phyloP scores from a whole-genome alignment of 805 yeast species.

The Kluyveromyces aestuarii region DNA sequence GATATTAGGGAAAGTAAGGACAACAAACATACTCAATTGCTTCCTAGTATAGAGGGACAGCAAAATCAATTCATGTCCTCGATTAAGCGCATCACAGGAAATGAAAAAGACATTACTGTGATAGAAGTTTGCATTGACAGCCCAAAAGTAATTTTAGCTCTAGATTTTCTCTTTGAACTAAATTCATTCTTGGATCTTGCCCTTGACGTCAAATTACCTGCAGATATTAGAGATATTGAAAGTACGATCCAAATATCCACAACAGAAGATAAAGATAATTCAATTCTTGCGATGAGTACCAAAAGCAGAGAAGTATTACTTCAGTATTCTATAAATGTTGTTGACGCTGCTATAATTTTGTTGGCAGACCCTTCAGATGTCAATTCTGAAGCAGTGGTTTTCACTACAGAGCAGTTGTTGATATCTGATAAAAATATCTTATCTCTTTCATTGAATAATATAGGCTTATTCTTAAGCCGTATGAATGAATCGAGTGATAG shows the following conservation, averaged over 20 bases:
- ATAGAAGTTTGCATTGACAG: conserved; percentile 61
- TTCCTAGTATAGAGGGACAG: conserved; percentile 57
- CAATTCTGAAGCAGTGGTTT: conserved; percentile 80
- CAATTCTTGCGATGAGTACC: neutral
- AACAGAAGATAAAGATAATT: conserved; percentile 7
- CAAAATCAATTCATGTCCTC: conserved; percentile 64
- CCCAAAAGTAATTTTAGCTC: conserved; percentile 72
- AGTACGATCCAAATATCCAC: neutral
- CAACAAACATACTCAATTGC: conserved; percentile 70
- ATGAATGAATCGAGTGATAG: conserved; percentile 61
- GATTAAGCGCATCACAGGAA: conserved; percentile 35
- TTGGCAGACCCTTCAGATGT: conserved; percentile 66
- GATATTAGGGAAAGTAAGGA: conserved; percentile 57
- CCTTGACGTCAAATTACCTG: conserved; percentile 17
- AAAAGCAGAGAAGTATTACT: conserved; percentile 15
- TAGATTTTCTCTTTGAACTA: conserved; percentile 77
- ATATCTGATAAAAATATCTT: conserved; percentile 59
- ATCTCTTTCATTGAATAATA: conserved; percentile 60
- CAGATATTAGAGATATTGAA: conserved; percentile 1
- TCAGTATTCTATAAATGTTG: conserved; percentile 57
- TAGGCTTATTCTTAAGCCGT: conserved; percentile 76
- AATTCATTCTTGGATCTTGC: conserved; percentile 53
- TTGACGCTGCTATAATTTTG: conserved; percentile 67
- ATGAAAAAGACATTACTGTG: conserved; percentile 35
- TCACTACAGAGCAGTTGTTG: conserved; percentile 73